Evolutionary conservation across 83 land plant species (phyloP).

Genomic region (Diphasiastrum complanatum): DNA sequence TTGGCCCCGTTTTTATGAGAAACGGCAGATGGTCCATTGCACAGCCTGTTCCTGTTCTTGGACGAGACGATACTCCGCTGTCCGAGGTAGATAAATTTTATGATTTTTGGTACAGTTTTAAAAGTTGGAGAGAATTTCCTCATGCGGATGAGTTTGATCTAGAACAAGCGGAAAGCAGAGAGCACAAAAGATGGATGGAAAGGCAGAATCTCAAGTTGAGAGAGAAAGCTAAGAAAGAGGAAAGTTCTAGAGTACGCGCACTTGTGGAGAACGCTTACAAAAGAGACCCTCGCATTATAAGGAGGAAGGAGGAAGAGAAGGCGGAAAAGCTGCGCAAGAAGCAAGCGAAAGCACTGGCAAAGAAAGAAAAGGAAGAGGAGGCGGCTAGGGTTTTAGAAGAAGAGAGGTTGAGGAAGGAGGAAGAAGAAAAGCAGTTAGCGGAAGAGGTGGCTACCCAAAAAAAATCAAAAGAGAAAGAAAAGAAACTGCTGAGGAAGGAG

Average conservation of each 20-base stretch:
- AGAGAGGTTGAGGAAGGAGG: constrained; percentile 69
- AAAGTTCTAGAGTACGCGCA: constrained; percentile 54
- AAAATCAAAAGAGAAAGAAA: constrained; percentile 86
- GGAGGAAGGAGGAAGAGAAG: constrained; percentile 81
- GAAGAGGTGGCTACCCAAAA: constrained; percentile 74
- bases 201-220: constrained; percentile 82
- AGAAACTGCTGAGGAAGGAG: constrained; percentile 83
- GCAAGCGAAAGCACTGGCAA: constrained; percentile 70
- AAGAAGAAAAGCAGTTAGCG: constrained; percentile 66
- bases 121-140: constrained; percentile 96
- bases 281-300: constrained; percentile 74
- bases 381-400: constrained; percentile 67
- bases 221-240: constrained; percentile 95
- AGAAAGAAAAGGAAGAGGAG: constrained; percentile 73
- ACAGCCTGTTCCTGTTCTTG: constrained; percentile 68
- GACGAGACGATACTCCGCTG: constrained; percentile 53
- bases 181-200: constrained; percentile 98
- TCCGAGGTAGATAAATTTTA: constrained; percentile 73
- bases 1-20: constrained; percentile 88
- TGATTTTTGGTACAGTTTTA: constrained; percentile 82
- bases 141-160: constrained; percentile 92
- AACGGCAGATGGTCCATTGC: constrained; percentile 79
- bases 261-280: constrained; percentile 91
- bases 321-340: constrained; percentile 81
- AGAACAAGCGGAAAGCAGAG: constrained; percentile 88